Conservation (phyloP, 768 basidiomycete genomes). For the Clitopilus passeckerianus region DNA sequence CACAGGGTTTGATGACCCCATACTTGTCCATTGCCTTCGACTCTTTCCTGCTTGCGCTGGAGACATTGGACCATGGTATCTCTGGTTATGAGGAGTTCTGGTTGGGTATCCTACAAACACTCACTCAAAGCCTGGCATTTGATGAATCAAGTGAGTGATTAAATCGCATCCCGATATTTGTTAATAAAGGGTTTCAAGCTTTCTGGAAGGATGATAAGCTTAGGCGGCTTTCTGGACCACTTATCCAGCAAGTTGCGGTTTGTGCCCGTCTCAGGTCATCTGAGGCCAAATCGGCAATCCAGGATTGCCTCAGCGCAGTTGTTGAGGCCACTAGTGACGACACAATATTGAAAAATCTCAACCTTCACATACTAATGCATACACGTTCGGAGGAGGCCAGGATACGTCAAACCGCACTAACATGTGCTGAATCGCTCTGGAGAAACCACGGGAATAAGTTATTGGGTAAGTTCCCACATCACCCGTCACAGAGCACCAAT, state of each 20-base stretch:
- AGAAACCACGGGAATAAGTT: conserved; percentile 68
- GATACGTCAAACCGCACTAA: conserved; percentile 66
- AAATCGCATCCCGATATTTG: neutral
- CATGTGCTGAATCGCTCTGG: conserved; percentile 74
- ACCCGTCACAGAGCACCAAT: neutral
- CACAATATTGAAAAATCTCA: conserved; percentile 72
- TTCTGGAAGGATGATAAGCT: conserved; percentile 90
- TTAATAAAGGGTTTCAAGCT: conserved; percentile 32
- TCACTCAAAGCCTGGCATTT: conserved; percentile 64
- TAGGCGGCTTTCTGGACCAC: conserved; percentile 48
- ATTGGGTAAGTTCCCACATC: conserved; percentile 43
- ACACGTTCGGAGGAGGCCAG: conserved; percentile 78
- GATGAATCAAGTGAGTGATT: conserved; percentile 74
- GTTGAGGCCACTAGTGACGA: conserved; percentile 51
- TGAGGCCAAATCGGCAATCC: conserved; percentile 35
- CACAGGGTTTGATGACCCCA: conserved; percentile 80
- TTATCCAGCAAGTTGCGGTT: conserved; percentile 64
- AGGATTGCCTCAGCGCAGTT: conserved; percentile 50
- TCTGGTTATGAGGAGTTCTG: conserved; percentile 47
- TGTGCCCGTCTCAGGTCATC: conserved; percentile 31
- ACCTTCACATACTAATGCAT: conserved; percentile 81
- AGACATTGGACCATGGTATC: conserved; percentile 33
- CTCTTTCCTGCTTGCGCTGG: conserved; percentile 61
- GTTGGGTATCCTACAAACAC: conserved; percentile 51
- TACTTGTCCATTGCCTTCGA: conserved; percentile 79